Conservation (phyloP, 2,329 filamentous ascomycete species). For the Ophiostoma fasciatum region DNA sequence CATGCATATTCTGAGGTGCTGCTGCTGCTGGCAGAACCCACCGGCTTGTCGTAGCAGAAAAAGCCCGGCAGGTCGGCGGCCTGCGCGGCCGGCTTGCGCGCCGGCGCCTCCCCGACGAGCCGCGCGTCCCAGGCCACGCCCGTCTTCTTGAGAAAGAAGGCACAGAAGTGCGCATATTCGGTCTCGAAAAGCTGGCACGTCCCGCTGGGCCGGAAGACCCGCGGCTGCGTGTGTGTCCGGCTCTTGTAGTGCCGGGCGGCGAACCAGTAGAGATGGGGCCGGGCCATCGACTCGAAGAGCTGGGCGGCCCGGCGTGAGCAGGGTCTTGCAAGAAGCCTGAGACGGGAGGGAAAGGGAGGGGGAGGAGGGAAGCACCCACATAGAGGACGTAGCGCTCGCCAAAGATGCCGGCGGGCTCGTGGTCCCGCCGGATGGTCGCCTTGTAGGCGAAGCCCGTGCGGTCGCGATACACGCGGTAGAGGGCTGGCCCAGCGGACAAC, state of each 20-base stretch:
- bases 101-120: slow-evolving; percentile 4
- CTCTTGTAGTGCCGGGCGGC: slow-evolving; percentile 35
- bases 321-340: not conserved
- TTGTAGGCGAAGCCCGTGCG: slow-evolving; percentile 47
- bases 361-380: slow-evolving; percentile 26
- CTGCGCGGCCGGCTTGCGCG: not conserved
- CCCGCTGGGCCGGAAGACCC: slow-evolving; percentile 24
- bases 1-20: slow-evolving; percentile 2
- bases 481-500: slow-evolving; percentile 22
- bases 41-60: no score
- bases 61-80: no score
- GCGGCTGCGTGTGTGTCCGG: slow-evolving; percentile 21
- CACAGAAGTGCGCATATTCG: slow-evolving; percentile 36
- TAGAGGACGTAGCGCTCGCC: slow-evolving; percentile 46
- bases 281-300: slow-evolving; percentile 52
- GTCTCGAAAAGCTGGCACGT: slow-evolving; percentile 23
- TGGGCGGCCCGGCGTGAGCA: slow-evolving; percentile 21
- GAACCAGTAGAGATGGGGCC: slow-evolving; percentile 46
- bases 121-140: slow-evolving; percentile 45
- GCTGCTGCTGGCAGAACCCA: no score
- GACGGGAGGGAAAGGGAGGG: not conserved
- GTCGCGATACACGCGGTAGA: slow-evolving; percentile 54
- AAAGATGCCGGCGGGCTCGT: slow-evolving; percentile 24
- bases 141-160: slow-evolving; percentile 43
- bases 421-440: slow-evolving; percentile 42